These are phyloP conservation scores for Gastrolobium villosum DNA, from an alignment of 306 rosid species.

Conservation along the genomic window DNA sequence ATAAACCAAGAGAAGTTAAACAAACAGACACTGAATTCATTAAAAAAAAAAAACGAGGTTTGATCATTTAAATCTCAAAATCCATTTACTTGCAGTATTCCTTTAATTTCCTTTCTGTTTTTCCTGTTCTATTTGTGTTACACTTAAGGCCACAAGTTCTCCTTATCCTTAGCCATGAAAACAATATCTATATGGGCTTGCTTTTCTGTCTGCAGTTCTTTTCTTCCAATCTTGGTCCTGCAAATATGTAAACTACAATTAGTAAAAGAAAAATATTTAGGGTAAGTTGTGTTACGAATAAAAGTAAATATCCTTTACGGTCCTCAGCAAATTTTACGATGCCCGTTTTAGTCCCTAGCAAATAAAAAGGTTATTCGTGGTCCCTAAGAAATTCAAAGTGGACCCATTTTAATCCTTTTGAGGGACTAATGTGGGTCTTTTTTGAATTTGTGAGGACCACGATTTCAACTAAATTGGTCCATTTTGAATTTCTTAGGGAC, in stretches of 20 bases:
- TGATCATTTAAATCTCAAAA: constrained; percentile 52
- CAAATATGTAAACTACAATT: constrained; percentile 44
- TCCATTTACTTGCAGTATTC: constrained; percentile 52
- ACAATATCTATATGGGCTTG: constrained; percentile 57
- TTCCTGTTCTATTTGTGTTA: constrained; percentile 45
- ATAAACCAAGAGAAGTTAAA: constrained; percentile 46
- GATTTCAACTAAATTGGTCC: no score
- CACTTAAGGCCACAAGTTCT: constrained; percentile 48
- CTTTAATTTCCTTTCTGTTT: constrained; percentile 29
- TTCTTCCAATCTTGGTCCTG: constrained; percentile 80
- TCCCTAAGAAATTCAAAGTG: no score
- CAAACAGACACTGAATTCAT: constrained; percentile 53
- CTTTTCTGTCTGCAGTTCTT: constrained; percentile 68
- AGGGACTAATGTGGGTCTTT: no score
- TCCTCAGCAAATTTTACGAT: no score
- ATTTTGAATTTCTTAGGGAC: no score
- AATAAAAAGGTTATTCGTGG: no score
- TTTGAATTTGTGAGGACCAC: no score
- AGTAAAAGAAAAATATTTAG: constrained; percentile 34
- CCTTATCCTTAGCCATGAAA: constrained; percentile 45
- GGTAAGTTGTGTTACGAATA: constrained; percentile 23
- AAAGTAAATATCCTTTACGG: no score
- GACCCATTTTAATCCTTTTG: no score
- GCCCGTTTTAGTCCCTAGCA: no score
- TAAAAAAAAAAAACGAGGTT: constrained; percentile 39